A percentile compares a stretch with the other conserved stretches of the same genome.
phyloP scores from a whole-genome alignment of 495 filamentous ascomycete species.

The Trichoderma asperelloides region DNA sequence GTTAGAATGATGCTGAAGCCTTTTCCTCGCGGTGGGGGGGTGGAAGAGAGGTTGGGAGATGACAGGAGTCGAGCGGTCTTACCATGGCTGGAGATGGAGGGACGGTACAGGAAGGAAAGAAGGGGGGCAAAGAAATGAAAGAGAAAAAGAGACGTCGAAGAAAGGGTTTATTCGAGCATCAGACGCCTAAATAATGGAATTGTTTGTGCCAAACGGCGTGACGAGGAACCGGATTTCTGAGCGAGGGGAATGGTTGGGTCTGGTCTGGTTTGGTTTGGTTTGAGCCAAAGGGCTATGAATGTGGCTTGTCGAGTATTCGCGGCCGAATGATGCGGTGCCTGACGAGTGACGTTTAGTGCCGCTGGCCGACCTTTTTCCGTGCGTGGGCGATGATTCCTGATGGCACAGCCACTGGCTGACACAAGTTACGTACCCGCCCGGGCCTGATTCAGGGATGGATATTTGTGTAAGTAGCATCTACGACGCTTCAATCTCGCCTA shows the following conservation, averaged over 20 bases:
- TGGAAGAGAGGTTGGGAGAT: background rate
- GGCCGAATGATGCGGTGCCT: conserved; percentile 8
- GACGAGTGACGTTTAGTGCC: conserved; percentile 8
- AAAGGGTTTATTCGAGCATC: conserved; percentile 2
- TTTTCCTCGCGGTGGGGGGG: background rate
- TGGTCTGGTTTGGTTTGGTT: background rate
- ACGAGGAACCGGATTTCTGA: background rate
- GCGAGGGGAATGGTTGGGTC: background rate
- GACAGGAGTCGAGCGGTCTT: background rate
- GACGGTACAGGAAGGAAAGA: background rate
- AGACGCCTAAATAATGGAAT: background rate
- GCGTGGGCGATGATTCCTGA: background rate
- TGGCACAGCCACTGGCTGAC: background rate
- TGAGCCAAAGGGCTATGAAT: background rate
- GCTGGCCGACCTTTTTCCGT: conserved; percentile 8
- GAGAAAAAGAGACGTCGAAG: background rate
- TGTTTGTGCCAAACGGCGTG: background rate
- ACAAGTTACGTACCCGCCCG: background rate
- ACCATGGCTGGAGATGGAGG: conserved; percentile 5
- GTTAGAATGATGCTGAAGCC: conserved; percentile 1
- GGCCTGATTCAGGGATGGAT: background rate
- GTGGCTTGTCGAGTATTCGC: conserved; percentile 8
- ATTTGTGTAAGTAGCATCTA: background rate
- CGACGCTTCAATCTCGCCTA: conserved; percentile 2
- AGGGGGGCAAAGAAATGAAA: background rate